Evolutionary conservation across 225 moss, liverwort and hornwort genomes (phyloP), one percentile per base, ranked within the genome.

Genomic region (Ulota crispa): DNA sequence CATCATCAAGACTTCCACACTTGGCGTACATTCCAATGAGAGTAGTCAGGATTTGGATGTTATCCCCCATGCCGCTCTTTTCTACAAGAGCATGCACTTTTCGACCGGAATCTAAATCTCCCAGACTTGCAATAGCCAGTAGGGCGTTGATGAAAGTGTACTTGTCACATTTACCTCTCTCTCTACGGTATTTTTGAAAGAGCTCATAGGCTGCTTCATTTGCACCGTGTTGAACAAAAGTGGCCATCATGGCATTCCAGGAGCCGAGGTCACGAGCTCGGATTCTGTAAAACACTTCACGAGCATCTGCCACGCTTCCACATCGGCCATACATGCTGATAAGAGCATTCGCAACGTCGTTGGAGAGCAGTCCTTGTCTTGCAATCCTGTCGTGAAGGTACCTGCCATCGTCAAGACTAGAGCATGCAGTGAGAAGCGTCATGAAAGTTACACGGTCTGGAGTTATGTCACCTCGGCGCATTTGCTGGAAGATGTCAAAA

Each of bases 11-110:
- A 71, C 88, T 89, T 67, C 86, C 89, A 74, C 85, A 86, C 84
- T 92, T 89, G 80, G 88, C 87, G 74, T 89, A 92, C 92, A 89
- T 89, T 75, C 81, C 82, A 18, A 89, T 83, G 59, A 92, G 86
- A 30, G 89, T 60, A 59, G 92, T 92, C 61, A 82, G n/a, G 68
- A 89, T 73, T 32, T 85, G 87, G 15, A 86, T 57, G 42, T 91
- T 89, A n/a, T 77, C 69, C 63, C 80, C 88, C 47, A 89, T 62
- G 21, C 84, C 86, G 32, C 9, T 71, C 82, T 81, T 79, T 39
- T 87, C 82, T n/a, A 89, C 76, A 42, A 88, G 59, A 47, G 66
- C 64, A 80, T 92, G 92, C 30, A 92, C 72, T 70, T 84, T 73
- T 72, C 82, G 75, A 78, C 92, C 89, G 23, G 53, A 47, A 6